phyloP scores from a whole-genome alignment of 306 rosid species.

The Glycine soja region DNA sequence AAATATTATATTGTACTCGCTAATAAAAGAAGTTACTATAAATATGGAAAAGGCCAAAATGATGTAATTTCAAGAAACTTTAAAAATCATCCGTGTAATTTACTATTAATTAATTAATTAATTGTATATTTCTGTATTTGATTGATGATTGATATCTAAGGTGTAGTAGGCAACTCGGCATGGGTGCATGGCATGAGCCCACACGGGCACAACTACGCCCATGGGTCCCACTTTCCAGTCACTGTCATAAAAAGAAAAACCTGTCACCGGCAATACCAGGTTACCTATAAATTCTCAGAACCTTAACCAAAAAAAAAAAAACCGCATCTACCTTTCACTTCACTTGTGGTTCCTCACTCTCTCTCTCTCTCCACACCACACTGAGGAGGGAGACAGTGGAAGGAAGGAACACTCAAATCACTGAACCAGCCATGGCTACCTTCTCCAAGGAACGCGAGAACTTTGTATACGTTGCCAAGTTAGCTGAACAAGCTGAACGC shows the following conservation, averaged over 20 bases:
- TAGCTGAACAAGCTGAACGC: constrained; percentile 56
- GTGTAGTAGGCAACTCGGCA: no score
- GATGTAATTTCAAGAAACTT: no score
- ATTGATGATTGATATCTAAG: no score
- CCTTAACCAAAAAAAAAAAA: not conserved
- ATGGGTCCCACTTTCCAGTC: not conserved
- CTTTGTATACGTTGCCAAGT: constrained; percentile 48
- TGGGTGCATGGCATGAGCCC: not conserved
- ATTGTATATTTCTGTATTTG: no score
- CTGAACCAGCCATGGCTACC: constrained; percentile 50
- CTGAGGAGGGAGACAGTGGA: constrained; percentile 35
- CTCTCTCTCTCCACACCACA: constrained; percentile 22
- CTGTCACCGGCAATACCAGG: constrained; percentile 45
- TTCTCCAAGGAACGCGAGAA: constrained; percentile 48
- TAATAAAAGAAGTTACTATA: no score
- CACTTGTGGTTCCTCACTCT: constrained; percentile 21
- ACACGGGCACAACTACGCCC: not conserved
- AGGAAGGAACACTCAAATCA: not conserved
- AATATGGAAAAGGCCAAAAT: no score
- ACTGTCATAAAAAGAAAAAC: not conserved
- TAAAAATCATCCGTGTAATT: no score
- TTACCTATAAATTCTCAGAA: constrained; percentile 19
- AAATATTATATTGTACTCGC: no score
- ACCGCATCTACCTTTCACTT: constrained; percentile 10
- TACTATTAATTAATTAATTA: no score